Base-by-base conservation (phyloP, 2,329 filamentous ascomycete species). In the Ophiosphaerella korrae region DNA sequence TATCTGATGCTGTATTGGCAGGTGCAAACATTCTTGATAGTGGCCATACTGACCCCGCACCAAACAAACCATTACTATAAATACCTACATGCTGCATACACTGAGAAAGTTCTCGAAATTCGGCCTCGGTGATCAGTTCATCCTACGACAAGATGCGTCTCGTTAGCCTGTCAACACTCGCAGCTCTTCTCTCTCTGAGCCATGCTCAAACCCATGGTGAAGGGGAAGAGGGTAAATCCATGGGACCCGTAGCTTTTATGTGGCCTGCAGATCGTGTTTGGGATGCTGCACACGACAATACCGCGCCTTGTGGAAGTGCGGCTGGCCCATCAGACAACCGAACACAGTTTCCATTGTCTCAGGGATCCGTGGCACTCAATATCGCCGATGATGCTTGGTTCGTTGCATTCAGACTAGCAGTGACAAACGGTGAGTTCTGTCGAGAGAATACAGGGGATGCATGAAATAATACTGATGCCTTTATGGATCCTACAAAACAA, bases 171-270 rank as follows among this genome's bases (percentile, higher is more conserved):
- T 36, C 12, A 18, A 56, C 1, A 24, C 48, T 32, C 11, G 11
- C 26, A 29, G 26, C 26, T 29, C 26, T 29, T 29, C 26, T 29
- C 11, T 7, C 26, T 29, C 26, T 50, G 33, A 53, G 31, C n/a
- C 35, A n/a, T 29, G 62, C 57, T 7, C 59, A 66, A 32, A 57
- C 53, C 18, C 65, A 68, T 57, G 65, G 66, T 24, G 56, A 59
- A n/a, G 63, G 59, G n/a, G 64, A 56, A 36, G 63, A 66, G 37
- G 67, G 66, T n/a, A 50, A 24, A 5, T 47, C 32, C 7, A 82
- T 82, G 79, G 83, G 83, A 9, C 82, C 83, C 7, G 82, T 82
- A 16, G 82, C 80, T 8, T 84, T 87, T 64, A 74, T 86, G 69
- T 87, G 84, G 83, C 84, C 84, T 3, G 64, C 75, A 12, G 83